Percentiles rank a stretch among this genome's conserved stretches.
These are phyloP conservation scores for Gentiana straminea DNA, from an alignment of 257 asterid species.

Conservation along the genomic window DNA sequence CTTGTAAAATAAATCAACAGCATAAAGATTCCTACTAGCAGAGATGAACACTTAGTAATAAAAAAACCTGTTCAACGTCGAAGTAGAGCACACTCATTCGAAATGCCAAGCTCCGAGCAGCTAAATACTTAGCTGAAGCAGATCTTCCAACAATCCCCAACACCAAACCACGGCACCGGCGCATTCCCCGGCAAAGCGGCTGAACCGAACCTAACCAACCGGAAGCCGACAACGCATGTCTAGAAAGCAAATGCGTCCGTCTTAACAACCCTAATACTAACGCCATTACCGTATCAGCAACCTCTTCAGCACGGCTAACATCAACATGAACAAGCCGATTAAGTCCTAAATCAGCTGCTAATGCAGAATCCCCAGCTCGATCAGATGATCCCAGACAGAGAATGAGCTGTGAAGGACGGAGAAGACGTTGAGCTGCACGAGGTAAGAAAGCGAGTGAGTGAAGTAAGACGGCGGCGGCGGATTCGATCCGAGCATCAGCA, in stretches of 20 bases:
- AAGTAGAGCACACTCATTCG: constrained; percentile 92
- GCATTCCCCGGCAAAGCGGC: constrained; percentile 97
- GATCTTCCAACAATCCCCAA: constrained; percentile 96
- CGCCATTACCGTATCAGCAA: constrained; percentile 99
- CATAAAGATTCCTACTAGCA: no score
- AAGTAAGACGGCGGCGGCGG: constrained; percentile 78
- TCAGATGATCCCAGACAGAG: constrained; percentile 95
- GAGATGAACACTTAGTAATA: no score
- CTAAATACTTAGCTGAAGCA: constrained; percentile 85
- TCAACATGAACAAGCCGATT: constrained; percentile 75
- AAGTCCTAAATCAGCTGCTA: constrained; percentile 78
- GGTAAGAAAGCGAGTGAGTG: constrained; percentile 97
- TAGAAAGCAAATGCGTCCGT: constrained; percentile 88
- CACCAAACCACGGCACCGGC: constrained; percentile 66
- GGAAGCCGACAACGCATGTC: constrained; percentile 82
- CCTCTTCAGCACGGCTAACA: constrained; percentile 90
- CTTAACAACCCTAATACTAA: constrained; percentile 74
- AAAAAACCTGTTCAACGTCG: constrained; percentile 67
- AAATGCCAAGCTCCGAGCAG: constrained; percentile 85
- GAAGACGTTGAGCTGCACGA: constrained; percentile 97
- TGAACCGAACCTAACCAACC: constrained; percentile 99
- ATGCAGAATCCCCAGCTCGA: constrained; percentile 74
- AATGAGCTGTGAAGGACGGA: constrained; percentile 89
- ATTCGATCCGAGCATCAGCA: constrained; percentile 79
- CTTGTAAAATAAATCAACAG: no score